Evolutionary conservation across 2,329 filamentous ascomycete species (phyloP).

Genomic region (Didymellaceae sp.): DNA sequence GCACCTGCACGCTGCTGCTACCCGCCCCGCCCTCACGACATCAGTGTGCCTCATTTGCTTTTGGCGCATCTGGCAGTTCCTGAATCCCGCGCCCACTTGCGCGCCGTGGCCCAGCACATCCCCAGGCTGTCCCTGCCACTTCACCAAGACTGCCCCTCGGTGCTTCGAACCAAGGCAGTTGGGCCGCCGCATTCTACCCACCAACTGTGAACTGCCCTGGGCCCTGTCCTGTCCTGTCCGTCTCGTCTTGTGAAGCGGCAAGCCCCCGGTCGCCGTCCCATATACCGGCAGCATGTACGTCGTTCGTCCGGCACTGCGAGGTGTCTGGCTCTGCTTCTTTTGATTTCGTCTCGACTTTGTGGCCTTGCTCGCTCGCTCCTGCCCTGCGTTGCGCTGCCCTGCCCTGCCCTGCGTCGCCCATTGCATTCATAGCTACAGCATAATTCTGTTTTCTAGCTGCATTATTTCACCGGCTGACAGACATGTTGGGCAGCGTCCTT

Average conservation of each 20-base stretch:
- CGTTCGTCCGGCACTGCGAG: slow-evolving; percentile 32
- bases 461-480: slow-evolving; percentile 32
- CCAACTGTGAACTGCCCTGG: background rate
- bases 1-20: background rate
- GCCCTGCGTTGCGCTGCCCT: background rate
- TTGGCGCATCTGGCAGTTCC: slow-evolving; percentile 18
- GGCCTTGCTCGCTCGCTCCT: slow-evolving; percentile 16
- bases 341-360: background rate
- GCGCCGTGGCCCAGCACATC: slow-evolving; percentile 15
- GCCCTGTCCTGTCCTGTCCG: too few species aligned
- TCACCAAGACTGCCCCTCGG: background rate
- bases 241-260: background rate
- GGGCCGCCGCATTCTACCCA: slow-evolving; percentile 14
- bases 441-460: background rate
- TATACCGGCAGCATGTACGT: slow-evolving; percentile 43
- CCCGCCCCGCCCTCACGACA: slow-evolving; percentile 1
- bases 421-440: background rate
- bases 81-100: slow-evolving; percentile 6
- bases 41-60: slow-evolving; percentile 16
- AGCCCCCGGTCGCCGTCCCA: slow-evolving; percentile 5
- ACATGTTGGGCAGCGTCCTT: slow-evolving; percentile 44
- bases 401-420: background rate
- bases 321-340: slow-evolving; percentile 29
- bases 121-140: slow-evolving; percentile 26
- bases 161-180: slow-evolving; percentile 11